phyloP scores from a whole-genome alignment of 768 basidiomycete genomes.

The Mycena belliarum region DNA sequence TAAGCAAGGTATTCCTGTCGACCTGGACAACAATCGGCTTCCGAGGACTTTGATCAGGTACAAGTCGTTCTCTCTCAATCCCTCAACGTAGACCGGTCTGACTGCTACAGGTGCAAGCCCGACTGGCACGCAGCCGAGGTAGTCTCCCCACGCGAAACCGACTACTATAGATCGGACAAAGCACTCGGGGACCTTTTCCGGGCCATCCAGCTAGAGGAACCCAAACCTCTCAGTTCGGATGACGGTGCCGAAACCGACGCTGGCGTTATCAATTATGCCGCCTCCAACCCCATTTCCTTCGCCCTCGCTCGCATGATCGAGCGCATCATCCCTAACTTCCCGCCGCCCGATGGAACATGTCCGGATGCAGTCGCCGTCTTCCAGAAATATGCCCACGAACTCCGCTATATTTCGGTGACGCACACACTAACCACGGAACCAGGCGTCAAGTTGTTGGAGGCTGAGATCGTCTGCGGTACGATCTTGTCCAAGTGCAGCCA shows the following conservation, averaged over 20 bases:
- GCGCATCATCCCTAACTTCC: constrained; percentile 26
- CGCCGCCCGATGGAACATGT: constrained; percentile 26
- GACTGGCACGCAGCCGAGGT: constrained; percentile 77
- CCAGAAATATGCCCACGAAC: constrained; percentile 58
- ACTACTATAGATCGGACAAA: constrained; percentile 71
- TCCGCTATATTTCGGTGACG: constrained; percentile 68
- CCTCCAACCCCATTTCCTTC: constrained; percentile 40
- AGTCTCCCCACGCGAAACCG: constrained; percentile 50
- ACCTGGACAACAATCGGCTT: constrained; percentile 43
- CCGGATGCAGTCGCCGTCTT: constrained; percentile 43
- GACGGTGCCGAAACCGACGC: constrained; percentile 12
- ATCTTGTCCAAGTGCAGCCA: constrained; percentile 73
- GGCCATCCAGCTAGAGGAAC: constrained; percentile 42
- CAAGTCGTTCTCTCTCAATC: too few species aligned
- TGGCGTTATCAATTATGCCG: constrained; percentile 19
- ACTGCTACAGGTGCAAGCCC: constrained; percentile 53
- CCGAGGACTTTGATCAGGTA: constrained; percentile 52
- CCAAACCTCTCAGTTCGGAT: constrained; percentile 6
- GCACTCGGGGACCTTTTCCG: constrained; percentile 77
- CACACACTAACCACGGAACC: constrained; percentile 64
- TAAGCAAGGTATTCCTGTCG: constrained; percentile 71
- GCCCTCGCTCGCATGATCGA: constrained; percentile 34
- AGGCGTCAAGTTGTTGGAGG: constrained; percentile 60
- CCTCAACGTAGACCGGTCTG: too few species aligned
- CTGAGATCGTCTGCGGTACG: constrained; percentile 73